Evolutionary conservation across 768 basidiomycete species (phyloP).

Genomic region (button mushroom (Agaricus bisporus)): DNA sequence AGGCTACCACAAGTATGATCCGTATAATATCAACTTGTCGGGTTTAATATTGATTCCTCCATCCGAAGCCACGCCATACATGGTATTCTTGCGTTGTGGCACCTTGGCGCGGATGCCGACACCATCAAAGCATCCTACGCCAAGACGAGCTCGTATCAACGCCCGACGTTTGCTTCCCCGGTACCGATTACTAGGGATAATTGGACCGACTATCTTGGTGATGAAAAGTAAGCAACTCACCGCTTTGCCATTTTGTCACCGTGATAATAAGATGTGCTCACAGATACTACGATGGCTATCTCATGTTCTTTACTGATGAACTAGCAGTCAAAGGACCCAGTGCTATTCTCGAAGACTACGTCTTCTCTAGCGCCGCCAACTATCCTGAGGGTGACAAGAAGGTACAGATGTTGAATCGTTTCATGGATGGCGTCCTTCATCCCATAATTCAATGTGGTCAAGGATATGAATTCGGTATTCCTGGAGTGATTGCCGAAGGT

Average conservation of each 20-base stretch:
- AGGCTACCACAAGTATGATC: slow-evolving; percentile 30
- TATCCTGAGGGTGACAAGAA: slow-evolving; percentile 19
- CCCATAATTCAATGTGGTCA: slow-evolving; percentile 60
- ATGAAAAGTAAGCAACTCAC: slow-evolving; percentile 35
- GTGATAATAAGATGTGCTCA: too few relatives aligned
- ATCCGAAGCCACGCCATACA: slow-evolving; percentile 44
- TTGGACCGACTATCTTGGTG: slow-evolving; percentile 50
- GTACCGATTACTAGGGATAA: slow-evolving; percentile 39
- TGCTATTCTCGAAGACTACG: slow-evolving; percentile 49
- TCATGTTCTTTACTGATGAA: slow-evolving; percentile 45
- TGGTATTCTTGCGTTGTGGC: slow-evolving; percentile 53
- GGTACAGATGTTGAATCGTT: slow-evolving; percentile 44
- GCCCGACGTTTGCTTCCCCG: slow-evolving; percentile 36
- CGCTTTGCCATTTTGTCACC: not conserved
- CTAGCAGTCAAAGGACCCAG: slow-evolving; percentile 36
- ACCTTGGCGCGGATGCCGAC: slow-evolving; percentile 44
- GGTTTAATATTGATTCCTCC: slow-evolving; percentile 24
- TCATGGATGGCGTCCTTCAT: slow-evolving; percentile 52
- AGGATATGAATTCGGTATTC: slow-evolving; percentile 54
- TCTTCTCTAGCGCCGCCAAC: slow-evolving; percentile 52
- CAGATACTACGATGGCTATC: slow-evolving; percentile 56
- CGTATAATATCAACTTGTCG: slow-evolving; percentile 10
- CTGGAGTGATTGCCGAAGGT: slow-evolving; percentile 63
- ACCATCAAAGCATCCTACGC: slow-evolving; percentile 33
- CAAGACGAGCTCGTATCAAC: slow-evolving; percentile 28